Evolutionary conservation across 352 stramenopile species (phyloP), one percentile per base, ranked within the genome.

Genomic region (Phytopythium mirpurense): DNA sequence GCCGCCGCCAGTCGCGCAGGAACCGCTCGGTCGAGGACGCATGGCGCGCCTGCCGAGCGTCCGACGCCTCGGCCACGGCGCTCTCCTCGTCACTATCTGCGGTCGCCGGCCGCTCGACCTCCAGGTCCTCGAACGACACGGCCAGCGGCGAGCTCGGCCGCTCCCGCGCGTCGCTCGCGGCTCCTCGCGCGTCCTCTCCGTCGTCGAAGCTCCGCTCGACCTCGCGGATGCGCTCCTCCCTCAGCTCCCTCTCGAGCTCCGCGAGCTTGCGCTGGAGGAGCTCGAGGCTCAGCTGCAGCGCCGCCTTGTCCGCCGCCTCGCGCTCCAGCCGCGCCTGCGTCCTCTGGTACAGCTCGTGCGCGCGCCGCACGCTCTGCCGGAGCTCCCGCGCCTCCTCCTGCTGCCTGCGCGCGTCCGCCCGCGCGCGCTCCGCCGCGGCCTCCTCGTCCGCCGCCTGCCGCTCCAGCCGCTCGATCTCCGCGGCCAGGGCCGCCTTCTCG

Each of bases 381-480:
- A 90, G 59, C 21, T 78, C 67, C 4, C 65, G 62, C n/a, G 83
- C 45, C n/a, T 88, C 77, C n/a, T 82, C 72, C 31, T 79, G 67
- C 37, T 83, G 73, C 23, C 61, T 70, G 21, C 67, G 64, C 9
- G 69, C 62, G 2, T 62, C 62, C 2, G 62, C 55, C 24, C 66
- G 72, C 2, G 72, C 66, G 38, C 72, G 63, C 34, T 80, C 66
- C 0, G 72, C 61, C 36, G 78, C 76, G 19, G 78, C 71, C 62
- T 85, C 77, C 24, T 81, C 65, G 37, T 83, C 74, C n/a, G 70
- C 40, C 2, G 63, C 72, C 15, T 54, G 54, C 16, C 62, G 68
- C 44, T 80, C 63, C 19, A 79, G 46, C 1, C 53, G 48, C 5
- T 68, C 51, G 35, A 87, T 38, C 19, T 83, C 52, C 1, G 56